Evolutionary conservation across 139 green algal genomes (phyloP), one percentile per base, ranked within the genome.

Genomic region (Ostreobium quekettii): DNA sequence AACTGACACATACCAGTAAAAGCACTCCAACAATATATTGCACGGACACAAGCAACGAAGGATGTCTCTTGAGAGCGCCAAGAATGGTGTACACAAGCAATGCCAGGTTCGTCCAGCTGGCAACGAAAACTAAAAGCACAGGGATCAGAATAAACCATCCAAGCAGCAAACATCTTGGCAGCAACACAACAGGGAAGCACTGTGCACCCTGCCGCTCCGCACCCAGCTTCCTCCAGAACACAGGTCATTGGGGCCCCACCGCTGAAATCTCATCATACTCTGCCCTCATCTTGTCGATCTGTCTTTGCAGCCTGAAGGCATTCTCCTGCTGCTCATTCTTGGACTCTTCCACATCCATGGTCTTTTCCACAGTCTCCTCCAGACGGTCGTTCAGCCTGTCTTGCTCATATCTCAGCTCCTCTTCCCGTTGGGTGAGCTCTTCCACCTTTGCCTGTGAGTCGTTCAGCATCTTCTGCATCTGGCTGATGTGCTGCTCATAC

Each of bases 391-490:
- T 19, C 2, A 79, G 42, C 32, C 71, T 72, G 61, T 66, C 59
- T 39, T 8, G 42, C 31, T 42, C 29, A 5, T 66, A 30, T 4
- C n/a, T 66, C 15, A 48, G 29, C 8, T 39, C 59, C n/a, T 39
- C 29, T 4, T 66, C 66, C 31, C 67, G 61, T 36, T 81, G 53
- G 26, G 7, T n/a, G 8, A 66, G 19, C 30, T 47, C 26, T 66
- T 77, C 57, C 58, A 79, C 58, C 48, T 84, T 69, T 72, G 80
- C 71, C 46, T 78, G 73, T 5, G 83, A 78, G 8, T 88, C 82
- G 63, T 94, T 85, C 67, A 97, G 76, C 71, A 85, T 76, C 53
- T 83, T 77, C 72, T 93, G 87, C 74, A 95, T 83, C 71, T 90
- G 74, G 30, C 71, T 71, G 30, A 96, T 60, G 60, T 95, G 90